Evolutionary conservation across 2,329 filamentous ascomycete species (phyloP).

Genomic region (Trematosphaeria pertusa): DNA sequence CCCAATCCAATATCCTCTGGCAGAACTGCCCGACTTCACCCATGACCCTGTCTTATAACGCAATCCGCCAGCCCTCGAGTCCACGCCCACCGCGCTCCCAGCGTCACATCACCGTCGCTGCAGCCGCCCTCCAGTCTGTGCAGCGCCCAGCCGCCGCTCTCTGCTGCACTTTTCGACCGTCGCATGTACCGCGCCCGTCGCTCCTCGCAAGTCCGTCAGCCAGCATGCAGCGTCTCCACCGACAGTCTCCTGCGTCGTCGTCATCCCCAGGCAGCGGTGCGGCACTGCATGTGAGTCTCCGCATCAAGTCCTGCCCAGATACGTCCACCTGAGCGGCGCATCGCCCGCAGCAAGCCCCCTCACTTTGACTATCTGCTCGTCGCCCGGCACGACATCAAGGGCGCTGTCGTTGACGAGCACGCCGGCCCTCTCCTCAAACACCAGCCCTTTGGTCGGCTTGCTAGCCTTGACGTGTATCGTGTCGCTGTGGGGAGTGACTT

Average conservation of each 20-base stretch:
- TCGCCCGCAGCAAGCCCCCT: slow-evolving; percentile 50
- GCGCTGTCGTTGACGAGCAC: slow-evolving; percentile 63
- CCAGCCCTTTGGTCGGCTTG: slow-evolving; percentile 66
- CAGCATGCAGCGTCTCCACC: slow-evolving; percentile 17
- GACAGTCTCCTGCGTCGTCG: slow-evolving; percentile 12
- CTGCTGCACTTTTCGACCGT: slow-evolving; percentile 1
- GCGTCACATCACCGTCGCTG: slow-evolving; percentile 25
- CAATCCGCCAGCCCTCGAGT: slow-evolving; percentile 20
- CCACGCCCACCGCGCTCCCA: slow-evolving; percentile 18
- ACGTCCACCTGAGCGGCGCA: slow-evolving; percentile 52
- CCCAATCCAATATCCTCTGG: slow-evolving; percentile 24
- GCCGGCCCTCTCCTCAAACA: slow-evolving; percentile 65
- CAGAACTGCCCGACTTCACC: slow-evolving; percentile 20
- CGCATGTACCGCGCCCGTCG: slow-evolving; percentile 15
- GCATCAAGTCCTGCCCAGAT: slow-evolving; percentile 49
- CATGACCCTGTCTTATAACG: slow-evolving; percentile 31
- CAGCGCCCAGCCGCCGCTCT: neutral
- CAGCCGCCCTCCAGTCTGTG: slow-evolving; percentile 2
- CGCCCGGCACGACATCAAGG: slow-evolving; percentile 65
- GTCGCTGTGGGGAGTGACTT: slow-evolving; percentile 50
- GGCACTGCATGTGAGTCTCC: slow-evolving; percentile 13
- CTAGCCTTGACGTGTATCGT: slow-evolving; percentile 55
- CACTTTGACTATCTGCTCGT: slow-evolving; percentile 59
- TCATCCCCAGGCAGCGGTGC: slow-evolving; percentile 9
- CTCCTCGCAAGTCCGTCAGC: slow-evolving; percentile 11